Conservation (phyloP, 345 rosid species). For the Triadica sebifera region DNA sequence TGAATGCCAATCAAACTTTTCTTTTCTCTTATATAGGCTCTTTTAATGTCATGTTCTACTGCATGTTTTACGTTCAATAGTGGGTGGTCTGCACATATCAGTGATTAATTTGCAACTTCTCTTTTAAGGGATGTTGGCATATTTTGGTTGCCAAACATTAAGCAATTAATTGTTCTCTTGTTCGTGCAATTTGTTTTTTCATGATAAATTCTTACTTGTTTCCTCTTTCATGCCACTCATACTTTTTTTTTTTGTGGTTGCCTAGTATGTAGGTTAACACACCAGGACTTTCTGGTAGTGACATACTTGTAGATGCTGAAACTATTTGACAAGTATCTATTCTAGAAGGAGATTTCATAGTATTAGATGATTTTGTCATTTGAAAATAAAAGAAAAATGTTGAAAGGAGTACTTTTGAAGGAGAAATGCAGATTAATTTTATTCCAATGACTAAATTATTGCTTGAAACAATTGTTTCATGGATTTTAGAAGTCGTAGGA, state of each 20-base stretch:
- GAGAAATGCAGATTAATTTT: conserved; percentile 12
- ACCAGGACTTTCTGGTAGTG: conserved; percentile 20
- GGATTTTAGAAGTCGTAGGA: background rate
- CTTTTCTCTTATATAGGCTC: background rate
- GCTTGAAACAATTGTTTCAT: background rate
- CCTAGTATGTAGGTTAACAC: conserved; percentile 34
- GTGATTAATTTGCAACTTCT: background rate
- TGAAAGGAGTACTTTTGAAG: conserved; percentile 8
- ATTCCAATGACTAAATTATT: conserved; percentile 3
- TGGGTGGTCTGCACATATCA: background rate
- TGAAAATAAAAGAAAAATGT: conserved; percentile 14
- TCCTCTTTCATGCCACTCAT: background rate
- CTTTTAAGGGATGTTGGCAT: background rate
- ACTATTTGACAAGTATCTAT: conserved; percentile 19
- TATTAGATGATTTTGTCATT: conserved; percentile 41
- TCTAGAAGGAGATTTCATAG: conserved; percentile 41
- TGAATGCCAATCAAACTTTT: background rate
- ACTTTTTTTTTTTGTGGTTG: background rate
- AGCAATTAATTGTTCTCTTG: background rate
- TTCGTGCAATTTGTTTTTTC: background rate
- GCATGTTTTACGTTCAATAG: background rate
- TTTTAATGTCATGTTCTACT: background rate
- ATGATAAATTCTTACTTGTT: background rate
- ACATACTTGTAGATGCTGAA: conserved; percentile 15
- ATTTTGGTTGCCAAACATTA: background rate